Conservation (phyloP, 2,329 filamentous ascomycete genomes). For the Aspergillus clavatus region DNA sequence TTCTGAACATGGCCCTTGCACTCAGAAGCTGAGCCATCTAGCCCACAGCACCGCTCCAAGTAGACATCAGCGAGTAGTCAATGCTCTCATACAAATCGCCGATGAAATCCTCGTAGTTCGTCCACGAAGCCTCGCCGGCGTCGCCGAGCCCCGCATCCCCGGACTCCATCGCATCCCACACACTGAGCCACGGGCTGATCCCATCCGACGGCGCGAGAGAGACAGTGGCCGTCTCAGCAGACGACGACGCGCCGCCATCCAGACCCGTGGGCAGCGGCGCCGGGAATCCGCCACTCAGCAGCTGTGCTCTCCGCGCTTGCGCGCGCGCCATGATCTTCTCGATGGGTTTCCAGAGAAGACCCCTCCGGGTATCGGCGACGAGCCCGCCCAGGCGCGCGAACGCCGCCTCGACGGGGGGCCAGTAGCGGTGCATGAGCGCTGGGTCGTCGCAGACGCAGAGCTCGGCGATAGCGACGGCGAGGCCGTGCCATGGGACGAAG, state of each 20-base stretch:
- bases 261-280: too few relatives aligned
- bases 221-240: constrained; percentile 3
- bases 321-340: constrained; percentile 28
- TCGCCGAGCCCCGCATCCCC: constrained; percentile 4
- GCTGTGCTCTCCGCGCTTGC: constrained; percentile 9
- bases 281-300: neutral
- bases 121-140: constrained; percentile 20
- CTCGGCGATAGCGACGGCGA: constrained; percentile 30
- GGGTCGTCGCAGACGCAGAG: constrained; percentile 28
- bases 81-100: constrained; percentile 22
- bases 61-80: constrained; percentile 18
- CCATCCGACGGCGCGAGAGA: too few relatives aligned
- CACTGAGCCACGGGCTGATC: constrained; percentile 16
- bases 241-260: neutral
- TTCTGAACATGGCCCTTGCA: too few relatives aligned
- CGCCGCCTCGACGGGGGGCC: constrained; percentile 21
- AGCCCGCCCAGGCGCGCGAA: constrained; percentile 20
- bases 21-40: too few relatives aligned
- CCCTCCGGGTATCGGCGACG: constrained; percentile 25
- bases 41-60: constrained; percentile 1
- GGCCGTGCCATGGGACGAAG: constrained; percentile 31
- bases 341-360: constrained; percentile 29
- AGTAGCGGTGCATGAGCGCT: constrained; percentile 19
- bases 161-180: constrained; percentile 26
- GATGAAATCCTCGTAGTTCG: constrained; percentile 27